phyloP scores from a whole-genome alignment of 1,284 basidiomycete genomes.

The Mycena sp. region DNA sequence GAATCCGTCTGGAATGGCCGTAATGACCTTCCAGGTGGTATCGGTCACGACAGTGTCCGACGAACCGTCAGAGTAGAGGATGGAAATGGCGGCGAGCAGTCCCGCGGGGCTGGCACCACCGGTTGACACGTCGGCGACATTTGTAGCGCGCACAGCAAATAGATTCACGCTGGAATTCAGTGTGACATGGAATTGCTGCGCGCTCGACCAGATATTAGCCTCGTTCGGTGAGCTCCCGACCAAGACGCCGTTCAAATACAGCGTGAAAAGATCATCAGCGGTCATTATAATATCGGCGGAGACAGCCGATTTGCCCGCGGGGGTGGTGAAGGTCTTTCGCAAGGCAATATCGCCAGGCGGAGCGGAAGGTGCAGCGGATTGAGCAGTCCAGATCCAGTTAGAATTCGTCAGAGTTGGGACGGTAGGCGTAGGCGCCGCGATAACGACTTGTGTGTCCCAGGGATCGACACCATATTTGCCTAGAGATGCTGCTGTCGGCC shows the following conservation, averaged over 20 bases:
- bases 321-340: background rate
- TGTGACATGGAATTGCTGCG: background rate
- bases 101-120: slow-evolving; percentile 22
- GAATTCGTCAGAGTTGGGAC: slow-evolving; percentile 10
- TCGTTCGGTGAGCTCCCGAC: slow-evolving; percentile 14
- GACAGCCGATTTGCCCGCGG: background rate
- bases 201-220: slow-evolving; percentile 1
- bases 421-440: no score
- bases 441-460: slow-evolving; percentile 33
- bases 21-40: slow-evolving; percentile 17
- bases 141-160: slow-evolving; percentile 18
- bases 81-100: slow-evolving; percentile 9
- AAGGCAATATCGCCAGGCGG: slow-evolving; percentile 9
- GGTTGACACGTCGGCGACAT: background rate
- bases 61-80: slow-evolving; percentile 29
- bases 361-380: slow-evolving; percentile 11
- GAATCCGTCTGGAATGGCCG: background rate
- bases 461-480: slow-evolving; percentile 36
- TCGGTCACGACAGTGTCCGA: slow-evolving; percentile 20
- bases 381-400: slow-evolving; percentile 44
- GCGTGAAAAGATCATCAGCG: slow-evolving; percentile 12
- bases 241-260: slow-evolving; percentile 12
- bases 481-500: slow-evolving; percentile 17
- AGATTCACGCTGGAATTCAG: background rate
- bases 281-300: background rate